Conservation (phyloP, 164 flowering plant species). For the Magnolia kwangsiensis region DNA sequence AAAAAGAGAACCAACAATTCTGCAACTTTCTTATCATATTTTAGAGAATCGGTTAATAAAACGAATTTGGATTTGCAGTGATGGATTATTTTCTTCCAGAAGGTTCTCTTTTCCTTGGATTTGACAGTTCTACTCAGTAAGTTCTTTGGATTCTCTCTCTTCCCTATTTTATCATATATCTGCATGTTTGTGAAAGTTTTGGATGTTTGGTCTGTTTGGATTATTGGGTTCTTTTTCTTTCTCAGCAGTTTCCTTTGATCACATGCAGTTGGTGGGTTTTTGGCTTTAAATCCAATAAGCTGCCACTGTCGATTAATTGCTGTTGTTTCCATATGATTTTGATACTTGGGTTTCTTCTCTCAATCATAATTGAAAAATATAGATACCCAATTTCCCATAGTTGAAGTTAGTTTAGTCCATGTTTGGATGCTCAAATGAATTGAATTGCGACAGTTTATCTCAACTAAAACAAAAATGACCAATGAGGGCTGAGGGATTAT, state of each 20-base stretch:
- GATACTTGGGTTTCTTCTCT: neutral
- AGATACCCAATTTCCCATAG: neutral
- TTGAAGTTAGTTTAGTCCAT: too few relatives aligned
- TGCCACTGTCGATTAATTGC: neutral
- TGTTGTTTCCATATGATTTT: neutral
- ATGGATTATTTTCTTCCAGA: slow-evolving; percentile 39
- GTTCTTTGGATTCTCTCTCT: slow-evolving; percentile 10
- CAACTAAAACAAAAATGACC: neutral
- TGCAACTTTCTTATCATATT: neutral
- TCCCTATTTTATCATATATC: too few relatives aligned
- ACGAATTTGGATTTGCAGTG: neutral
- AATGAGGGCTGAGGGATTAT: neutral
- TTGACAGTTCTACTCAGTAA: slow-evolving; percentile 71
- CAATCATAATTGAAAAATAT: neutral
- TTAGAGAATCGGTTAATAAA: neutral
- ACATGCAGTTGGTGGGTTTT: neutral
- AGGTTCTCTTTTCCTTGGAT: slow-evolving; percentile 58
- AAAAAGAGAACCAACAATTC: neutral
- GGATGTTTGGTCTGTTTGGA: neutral
- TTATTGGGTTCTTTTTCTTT: neutral
- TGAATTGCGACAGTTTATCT: neutral
- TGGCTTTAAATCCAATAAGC: neutral
- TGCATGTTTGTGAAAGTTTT: too few relatives aligned
- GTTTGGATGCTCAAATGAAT: too few relatives aligned
- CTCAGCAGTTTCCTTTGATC: neutral